Evolutionary conservation across 78 protist species (phyloP).

Genomic region (Emiliania huxleyi): DNA sequence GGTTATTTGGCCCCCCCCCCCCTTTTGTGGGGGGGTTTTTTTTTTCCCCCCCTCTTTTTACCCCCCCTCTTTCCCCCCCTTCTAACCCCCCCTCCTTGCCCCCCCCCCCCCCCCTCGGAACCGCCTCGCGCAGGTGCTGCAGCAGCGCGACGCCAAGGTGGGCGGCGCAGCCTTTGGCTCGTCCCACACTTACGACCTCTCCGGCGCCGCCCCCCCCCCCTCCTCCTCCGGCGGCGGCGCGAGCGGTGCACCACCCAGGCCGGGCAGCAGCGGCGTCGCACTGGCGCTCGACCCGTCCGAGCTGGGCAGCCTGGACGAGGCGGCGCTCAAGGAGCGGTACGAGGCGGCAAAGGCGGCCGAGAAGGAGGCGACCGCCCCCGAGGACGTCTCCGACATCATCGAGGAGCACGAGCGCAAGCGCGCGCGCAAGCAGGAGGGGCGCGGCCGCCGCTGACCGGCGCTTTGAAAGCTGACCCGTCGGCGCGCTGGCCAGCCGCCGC

Average conservation of each 20-base stretch:
- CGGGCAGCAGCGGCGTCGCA: neutral
- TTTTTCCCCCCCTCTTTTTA: no score
- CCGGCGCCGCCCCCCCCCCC: neutral
- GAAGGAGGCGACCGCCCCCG: neutral
- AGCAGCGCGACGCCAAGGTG: slow-evolving; percentile 11
- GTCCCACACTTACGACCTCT: slow-evolving; percentile 5
- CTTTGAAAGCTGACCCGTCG: no score
- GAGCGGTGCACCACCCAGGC: no score
- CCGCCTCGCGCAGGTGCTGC: slow-evolving; percentile 30
- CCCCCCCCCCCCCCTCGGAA: neutral
- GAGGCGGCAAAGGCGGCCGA: neutral
- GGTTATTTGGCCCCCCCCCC: no score
- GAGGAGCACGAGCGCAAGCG: slow-evolving; percentile 41
- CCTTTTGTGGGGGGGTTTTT: no score
- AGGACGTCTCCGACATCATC: slow-evolving; percentile 49
- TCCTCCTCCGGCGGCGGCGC: neutral
- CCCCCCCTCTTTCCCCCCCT: neutral
- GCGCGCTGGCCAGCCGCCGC: no score
- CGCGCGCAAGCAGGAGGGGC: neutral
- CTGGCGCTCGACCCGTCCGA: slow-evolving; percentile 53
- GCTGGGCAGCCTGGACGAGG: slow-evolving; percentile 43
- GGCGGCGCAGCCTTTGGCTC: slow-evolving; percentile 17
- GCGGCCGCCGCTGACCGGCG: neutral
- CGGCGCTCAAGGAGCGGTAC: slow-evolving; percentile 28
- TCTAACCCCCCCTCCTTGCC: no score